These are phyloP conservation scores for Stemphylium beticola DNA, from an alignment of 2,329 filamentous ascomycete genomes.

Conservation along the genomic window DNA sequence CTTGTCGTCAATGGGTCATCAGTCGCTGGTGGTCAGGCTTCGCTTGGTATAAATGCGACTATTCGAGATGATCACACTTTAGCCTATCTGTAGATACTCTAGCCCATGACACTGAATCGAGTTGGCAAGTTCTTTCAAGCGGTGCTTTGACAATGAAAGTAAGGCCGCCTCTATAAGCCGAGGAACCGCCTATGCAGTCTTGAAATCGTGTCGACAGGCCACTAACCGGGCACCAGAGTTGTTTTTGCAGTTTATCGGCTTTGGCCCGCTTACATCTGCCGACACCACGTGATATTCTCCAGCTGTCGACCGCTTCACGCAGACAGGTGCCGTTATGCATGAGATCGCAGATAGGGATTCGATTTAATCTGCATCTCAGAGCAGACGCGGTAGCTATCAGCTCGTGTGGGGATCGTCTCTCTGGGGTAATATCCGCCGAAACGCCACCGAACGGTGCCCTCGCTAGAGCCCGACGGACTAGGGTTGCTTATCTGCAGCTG, in stretches of 20 bases:
- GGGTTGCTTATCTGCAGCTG: slow-evolving; percentile 16
- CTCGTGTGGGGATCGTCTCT: slow-evolving; percentile 5
- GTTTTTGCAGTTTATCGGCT: too few species aligned
- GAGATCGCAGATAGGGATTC: background rate
- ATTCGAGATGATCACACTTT: slow-evolving; percentile 77
- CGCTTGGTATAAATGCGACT: slow-evolving; percentile 67
- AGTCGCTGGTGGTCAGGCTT: slow-evolving; percentile 71
- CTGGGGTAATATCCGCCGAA: slow-evolving; percentile 7
- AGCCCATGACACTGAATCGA: too few species aligned
- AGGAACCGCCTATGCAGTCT: too few species aligned
- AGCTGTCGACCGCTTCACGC: too few species aligned
- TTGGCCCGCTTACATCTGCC: too few species aligned
- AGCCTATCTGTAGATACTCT: slow-evolving; percentile 53
- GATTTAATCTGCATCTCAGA: background rate
- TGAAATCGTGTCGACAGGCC: too few species aligned
- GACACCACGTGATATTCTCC: too few species aligned
- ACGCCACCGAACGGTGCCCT: slow-evolving; percentile 5
- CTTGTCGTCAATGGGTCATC: slow-evolving; percentile 75
- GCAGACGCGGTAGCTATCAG: background rate
- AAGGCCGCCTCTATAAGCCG: too few species aligned
- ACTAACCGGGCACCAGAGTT: too few species aligned
- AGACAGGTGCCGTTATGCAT: background rate
- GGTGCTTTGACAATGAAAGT: background rate
- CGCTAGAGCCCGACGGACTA: slow-evolving; percentile 2
- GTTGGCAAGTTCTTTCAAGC: too few species aligned